Base-by-base conservation (phyloP, 2,329 filamentous ascomycete species). In the Aspergillus pseudoviridinutans region DNA sequence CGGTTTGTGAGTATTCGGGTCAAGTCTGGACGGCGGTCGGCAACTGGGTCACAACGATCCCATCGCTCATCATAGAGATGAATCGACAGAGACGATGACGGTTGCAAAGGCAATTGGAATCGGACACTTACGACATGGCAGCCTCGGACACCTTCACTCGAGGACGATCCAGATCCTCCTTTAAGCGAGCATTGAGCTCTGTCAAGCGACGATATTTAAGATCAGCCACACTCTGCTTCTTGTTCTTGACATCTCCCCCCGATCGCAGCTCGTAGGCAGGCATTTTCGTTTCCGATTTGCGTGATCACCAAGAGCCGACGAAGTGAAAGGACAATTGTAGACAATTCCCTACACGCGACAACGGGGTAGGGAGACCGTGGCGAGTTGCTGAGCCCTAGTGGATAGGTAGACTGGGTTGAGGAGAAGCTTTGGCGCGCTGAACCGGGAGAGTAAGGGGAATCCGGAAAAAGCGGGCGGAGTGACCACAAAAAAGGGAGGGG, bases 171-270 rank as follows among this genome's bases (percentile, higher is more conserved):
- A 99, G 83, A 76, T 99, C 94, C 79, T 99, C 94, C 71, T 92
- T 90, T 76, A 99, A 81, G 68, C 94, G 89, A 78, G 91, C 91
- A 83, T 97, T 99, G 71, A 99, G 86, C 81, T 99, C 94, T 61
- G 92, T 97, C 78, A 99, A 83, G 64, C 94, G 89, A 71, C 94
- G 88, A 71, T 97, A 86, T 84, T 99, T 99, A 64, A 99, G 85
- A 76, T 99, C 94, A 68, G 93, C 93, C 91, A 99, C 97, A 75
- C 91, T 96, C 81, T 97, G 94, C 83, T 97, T 97, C 82, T 95
- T 97, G 82, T 92, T 96, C 84, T 84, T 86, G 66, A 82, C 78
- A 72, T 86, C 84, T 66, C 84, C 84, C 65, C 84, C 85, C 59
- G 82, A 82, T 74, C 85, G 84, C 68, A 87, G 80, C 74, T 87